A percentile compares a stretch with the other conserved stretches of the same genome.
Conservation (phyloP, 1,139 yeast genomes). For the Debaryomyces psychrophilus region DNA sequence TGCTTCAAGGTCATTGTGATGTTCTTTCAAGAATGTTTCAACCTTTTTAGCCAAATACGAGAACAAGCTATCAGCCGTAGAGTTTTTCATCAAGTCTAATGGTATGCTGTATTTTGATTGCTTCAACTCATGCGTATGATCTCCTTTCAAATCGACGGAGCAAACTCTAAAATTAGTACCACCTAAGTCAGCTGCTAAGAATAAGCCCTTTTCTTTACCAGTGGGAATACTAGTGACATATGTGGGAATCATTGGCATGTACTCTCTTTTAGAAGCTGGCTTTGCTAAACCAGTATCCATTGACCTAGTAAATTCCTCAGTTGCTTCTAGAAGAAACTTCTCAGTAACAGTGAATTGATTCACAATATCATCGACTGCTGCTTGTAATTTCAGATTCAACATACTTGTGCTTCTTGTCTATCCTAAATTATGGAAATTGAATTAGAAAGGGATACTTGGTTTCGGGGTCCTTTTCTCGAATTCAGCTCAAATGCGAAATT, state of each 20-base stretch:
- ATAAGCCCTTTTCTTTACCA: conserved; percentile 79
- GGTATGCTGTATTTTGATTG: conserved; percentile 81
- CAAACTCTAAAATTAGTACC: conserved; percentile 92
- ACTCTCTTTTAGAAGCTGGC: conserved; percentile 41
- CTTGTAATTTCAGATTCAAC: conserved; percentile 34
- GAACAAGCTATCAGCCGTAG: conserved; percentile 60
- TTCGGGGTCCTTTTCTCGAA: neutral
- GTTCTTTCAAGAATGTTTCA: conserved; percentile 59
- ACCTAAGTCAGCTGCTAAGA: conserved; percentile 83
- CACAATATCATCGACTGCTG: conserved; percentile 51
- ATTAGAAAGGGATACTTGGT: neutral
- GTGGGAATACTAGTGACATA: conserved; percentile 78
- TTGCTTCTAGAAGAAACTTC: conserved; percentile 57
- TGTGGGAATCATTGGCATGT: conserved; percentile 88
- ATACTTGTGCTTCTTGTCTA: neutral
- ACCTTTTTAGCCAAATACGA: conserved; percentile 73
- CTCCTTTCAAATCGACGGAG: conserved; percentile 77
- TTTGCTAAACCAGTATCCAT: conserved; percentile 62
- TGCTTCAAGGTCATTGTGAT: conserved; percentile 52
- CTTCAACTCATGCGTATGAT: conserved; percentile 70
- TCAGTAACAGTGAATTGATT: conserved; percentile 57
- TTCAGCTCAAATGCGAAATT: neutral
- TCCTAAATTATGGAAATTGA: neutral
- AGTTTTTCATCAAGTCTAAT: conserved; percentile 63
- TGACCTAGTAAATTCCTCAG: conserved; percentile 63